Evolutionary conservation across 768 basidiomycete genomes (phyloP), one percentile per base, ranked within the genome.

Genomic region (Fomitopsis pulvina): DNA sequence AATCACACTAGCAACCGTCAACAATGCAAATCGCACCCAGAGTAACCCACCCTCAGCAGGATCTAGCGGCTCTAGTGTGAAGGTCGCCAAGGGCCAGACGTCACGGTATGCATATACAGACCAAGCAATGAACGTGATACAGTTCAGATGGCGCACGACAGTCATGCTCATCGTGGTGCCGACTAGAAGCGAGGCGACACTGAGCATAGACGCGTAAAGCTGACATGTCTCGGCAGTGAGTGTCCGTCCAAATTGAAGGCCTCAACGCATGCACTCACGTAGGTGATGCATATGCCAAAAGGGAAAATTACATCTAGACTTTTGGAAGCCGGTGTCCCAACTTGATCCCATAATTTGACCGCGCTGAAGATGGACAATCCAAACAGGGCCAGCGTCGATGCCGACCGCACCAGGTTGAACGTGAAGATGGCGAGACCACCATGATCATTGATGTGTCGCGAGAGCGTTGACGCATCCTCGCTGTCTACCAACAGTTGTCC

Each of bases 81-180:
- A 66, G 0, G 71, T 73, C 14, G 63, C 59, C 0, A 74, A 55
- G 1, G 74, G 74, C 62, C 64, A 74, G 4, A 77, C 28, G 24
- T 62, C 57, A 18, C 72, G 63, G 54, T 72, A 72, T 14, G 59
- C 53, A 54, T 67, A 74, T 5, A 71, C 60, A 12, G 44, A 50
- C 57, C 64, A 71, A 3, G 59, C 60, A 30, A 60, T 47, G 20
- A 70, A 45, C 4, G 73, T 58, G 6, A 73, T 58, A 41, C 58
- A 57, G 42, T 63, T 60, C 26, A 68, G 58, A 49, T 72, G 72
- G 8, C 58, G 54, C 51, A 59, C 60, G 4, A 64, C 54, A 11
- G 59, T 57, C 8, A 52, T 22, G 8, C 61, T 62, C 1, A 63
- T 16, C 0, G 54, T 55, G 2, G 62, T 52, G 2, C 61, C 56